phyloP scores from a whole-genome alignment of 1,139 yeast species.

The Yamadazyma oceani region DNA sequence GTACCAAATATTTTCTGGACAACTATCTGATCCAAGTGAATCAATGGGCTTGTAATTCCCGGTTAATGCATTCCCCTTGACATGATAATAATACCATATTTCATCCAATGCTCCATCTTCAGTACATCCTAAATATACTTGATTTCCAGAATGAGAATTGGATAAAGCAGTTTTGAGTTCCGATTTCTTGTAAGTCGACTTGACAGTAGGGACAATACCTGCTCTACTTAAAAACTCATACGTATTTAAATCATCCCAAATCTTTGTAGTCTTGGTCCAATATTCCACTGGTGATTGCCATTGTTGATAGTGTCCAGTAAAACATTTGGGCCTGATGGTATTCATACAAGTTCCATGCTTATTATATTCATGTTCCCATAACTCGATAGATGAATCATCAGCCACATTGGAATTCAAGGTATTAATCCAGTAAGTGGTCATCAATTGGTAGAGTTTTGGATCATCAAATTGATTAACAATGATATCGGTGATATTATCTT shows the following conservation, averaged over 20 bases:
- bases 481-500: slow-evolving; percentile 31
- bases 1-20: slow-evolving; percentile 34
- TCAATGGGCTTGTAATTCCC: slow-evolving; percentile 35
- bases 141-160: slow-evolving; percentile 26
- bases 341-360: slow-evolving; percentile 49
- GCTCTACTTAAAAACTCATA: slow-evolving; percentile 31
- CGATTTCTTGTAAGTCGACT: slow-evolving; percentile 27
- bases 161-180: slow-evolving; percentile 35
- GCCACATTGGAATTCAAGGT: slow-evolving; percentile 34
- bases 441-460: slow-evolving; percentile 28
- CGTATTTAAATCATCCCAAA: slow-evolving; percentile 37
- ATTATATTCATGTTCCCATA: slow-evolving; percentile 47
- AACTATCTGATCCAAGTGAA: slow-evolving; percentile 22
- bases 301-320: slow-evolving; percentile 28
- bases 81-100: slow-evolving; percentile 40
- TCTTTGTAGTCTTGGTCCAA: slow-evolving; percentile 34
- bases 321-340: slow-evolving; percentile 38
- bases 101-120: slow-evolving; percentile 33
- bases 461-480: slow-evolving; percentile 30
- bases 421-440: slow-evolving; percentile 39
- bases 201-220: slow-evolving; percentile 36
- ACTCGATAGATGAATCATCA: slow-evolving; percentile 23
- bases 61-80: slow-evolving; percentile 36
- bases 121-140: slow-evolving; percentile 38
- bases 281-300: slow-evolving; percentile 35